These are phyloP conservation scores for Trichoderma brevicompactum DNA, from an alignment of 2,329 filamentous ascomycete genomes.

Conservation along the genomic window DNA sequence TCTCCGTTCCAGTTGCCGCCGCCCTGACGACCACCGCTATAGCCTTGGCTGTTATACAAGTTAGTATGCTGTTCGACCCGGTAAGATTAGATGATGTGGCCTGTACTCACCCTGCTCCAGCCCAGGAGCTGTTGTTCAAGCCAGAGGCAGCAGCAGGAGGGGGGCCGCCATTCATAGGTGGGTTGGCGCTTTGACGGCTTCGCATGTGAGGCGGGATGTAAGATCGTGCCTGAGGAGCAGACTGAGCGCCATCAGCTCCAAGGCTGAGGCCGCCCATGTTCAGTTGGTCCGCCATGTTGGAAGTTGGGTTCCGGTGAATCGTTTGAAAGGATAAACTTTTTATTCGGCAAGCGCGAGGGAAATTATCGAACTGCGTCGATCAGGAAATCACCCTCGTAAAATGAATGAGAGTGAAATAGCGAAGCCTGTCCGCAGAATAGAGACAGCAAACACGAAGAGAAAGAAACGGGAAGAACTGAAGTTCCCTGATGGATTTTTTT, in stretches of 20 bases:
- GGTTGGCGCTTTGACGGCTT: constrained; percentile 48
- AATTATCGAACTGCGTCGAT: constrained; percentile 30
- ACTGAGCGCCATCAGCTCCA: constrained; percentile 48
- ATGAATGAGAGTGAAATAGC: constrained; percentile 37
- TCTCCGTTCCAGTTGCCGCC: constrained; percentile 27
- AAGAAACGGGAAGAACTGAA: constrained; percentile 42
- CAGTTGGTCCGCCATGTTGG: constrained; percentile 79
- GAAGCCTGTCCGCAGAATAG: constrained; percentile 38
- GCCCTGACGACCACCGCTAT: constrained; percentile 23
- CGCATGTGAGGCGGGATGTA: constrained; percentile 89
- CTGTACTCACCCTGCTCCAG: constrained; percentile 44
- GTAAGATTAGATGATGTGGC: neutral
- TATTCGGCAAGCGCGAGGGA: constrained; percentile 14
- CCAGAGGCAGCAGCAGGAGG: constrained; percentile 29
- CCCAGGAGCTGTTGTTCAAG: constrained; percentile 43
- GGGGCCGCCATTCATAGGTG: constrained; percentile 36
- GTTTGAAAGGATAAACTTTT: constrained; percentile 13
- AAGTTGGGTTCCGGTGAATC: constrained; percentile 34
- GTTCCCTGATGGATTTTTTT: constrained; percentile 35
- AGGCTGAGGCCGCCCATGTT: constrained; percentile 79
- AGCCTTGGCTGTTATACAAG: neutral
- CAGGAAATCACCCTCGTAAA: constrained; percentile 39
- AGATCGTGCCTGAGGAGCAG: constrained; percentile 55
- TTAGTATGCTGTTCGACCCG: neutral
- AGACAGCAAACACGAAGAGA: constrained; percentile 41